Conservation (phyloP, 2,329 filamentous ascomycete species). For the Eutypa lata region DNA sequence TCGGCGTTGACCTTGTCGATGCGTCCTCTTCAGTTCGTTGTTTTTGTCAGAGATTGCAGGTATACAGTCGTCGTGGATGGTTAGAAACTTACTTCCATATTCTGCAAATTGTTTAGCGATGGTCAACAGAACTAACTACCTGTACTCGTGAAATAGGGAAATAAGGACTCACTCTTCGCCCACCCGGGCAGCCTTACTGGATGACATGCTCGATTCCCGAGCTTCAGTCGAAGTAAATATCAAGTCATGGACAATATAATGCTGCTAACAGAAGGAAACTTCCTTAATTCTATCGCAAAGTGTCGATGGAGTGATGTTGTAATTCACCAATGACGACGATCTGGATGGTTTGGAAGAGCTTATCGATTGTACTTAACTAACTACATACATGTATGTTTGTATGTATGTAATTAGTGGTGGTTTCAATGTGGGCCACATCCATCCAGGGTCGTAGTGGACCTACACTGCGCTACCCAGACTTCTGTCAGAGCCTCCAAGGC, state of each 20-base stretch:
- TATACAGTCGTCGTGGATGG: slow-evolving; percentile 1
- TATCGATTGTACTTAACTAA: not conserved
- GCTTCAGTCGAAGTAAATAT: slow-evolving; percentile 13
- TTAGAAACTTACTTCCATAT: slow-evolving; percentile 79
- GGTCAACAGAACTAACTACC: not conserved
- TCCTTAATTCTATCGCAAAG: not conserved
- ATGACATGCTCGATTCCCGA: slow-evolving; percentile 46
- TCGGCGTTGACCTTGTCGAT: slow-evolving; percentile 98
- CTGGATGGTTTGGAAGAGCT: not conserved
- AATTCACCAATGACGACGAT: not conserved
- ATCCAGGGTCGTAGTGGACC: no score
- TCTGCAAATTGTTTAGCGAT: slow-evolving; percentile 44
- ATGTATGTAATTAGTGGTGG: not conserved
- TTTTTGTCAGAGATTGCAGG: slow-evolving; percentile 8
- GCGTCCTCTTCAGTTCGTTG: slow-evolving; percentile 62
- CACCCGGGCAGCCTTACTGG: slow-evolving; percentile 58
- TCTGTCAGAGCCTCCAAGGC: no score
- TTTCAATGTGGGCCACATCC: no score
- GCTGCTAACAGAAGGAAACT: not conserved
- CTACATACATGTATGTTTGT: no score
- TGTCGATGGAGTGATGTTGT: not conserved
- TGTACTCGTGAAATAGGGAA: no score
- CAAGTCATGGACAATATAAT: slow-evolving; percentile 20
- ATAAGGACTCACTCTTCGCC: slow-evolving; percentile 55
- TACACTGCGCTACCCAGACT: no score